Conservation (phyloP, 2,329 filamentous ascomycete genomes). For the Sarocladiaceae sp. region DNA sequence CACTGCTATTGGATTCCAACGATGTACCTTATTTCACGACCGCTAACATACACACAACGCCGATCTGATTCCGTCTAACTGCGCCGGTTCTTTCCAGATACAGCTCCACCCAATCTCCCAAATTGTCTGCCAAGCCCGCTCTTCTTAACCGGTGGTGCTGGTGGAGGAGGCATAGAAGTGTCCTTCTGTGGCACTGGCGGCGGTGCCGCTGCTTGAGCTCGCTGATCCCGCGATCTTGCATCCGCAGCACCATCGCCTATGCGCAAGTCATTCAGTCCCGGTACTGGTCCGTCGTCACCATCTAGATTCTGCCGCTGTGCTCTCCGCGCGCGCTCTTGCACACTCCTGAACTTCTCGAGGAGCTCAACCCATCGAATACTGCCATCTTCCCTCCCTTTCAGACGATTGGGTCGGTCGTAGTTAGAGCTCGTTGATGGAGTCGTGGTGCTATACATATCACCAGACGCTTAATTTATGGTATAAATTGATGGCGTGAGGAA, state of each 20-base stretch:
- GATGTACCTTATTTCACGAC: too few species aligned
- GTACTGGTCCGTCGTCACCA: constrained; percentile 38
- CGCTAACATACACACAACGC: constrained; percentile 5
- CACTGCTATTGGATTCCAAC: neutral
- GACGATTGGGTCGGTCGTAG: constrained; percentile 68
- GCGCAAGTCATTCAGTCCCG: constrained; percentile 37
- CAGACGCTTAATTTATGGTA: too few species aligned
- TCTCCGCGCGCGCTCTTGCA: constrained; percentile 79
- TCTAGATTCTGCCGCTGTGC: constrained; percentile 54
- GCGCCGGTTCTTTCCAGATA: constrained; percentile 56
- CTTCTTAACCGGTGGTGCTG: constrained; percentile 45
- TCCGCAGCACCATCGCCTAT: constrained; percentile 34
- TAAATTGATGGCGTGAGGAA: too few species aligned
- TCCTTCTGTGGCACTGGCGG: constrained; percentile 46
- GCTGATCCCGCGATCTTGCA: constrained; percentile 35
- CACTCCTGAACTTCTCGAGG: constrained; percentile 86
- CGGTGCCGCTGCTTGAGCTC: constrained; percentile 24
- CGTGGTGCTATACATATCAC: constrained; percentile 35
- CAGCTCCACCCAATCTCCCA: constrained; percentile 64
- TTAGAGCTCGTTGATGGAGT: constrained; percentile 44
- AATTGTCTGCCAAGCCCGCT: constrained; percentile 62
- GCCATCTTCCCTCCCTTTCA: constrained; percentile 76
- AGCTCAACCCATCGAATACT: constrained; percentile 88
- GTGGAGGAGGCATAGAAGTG: constrained; percentile 30
- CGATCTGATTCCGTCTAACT: constrained; percentile 18